Base-by-base conservation (phyloP, 371 early-diverging fungal genomes). In the Actinomortierella ambigua region DNA sequence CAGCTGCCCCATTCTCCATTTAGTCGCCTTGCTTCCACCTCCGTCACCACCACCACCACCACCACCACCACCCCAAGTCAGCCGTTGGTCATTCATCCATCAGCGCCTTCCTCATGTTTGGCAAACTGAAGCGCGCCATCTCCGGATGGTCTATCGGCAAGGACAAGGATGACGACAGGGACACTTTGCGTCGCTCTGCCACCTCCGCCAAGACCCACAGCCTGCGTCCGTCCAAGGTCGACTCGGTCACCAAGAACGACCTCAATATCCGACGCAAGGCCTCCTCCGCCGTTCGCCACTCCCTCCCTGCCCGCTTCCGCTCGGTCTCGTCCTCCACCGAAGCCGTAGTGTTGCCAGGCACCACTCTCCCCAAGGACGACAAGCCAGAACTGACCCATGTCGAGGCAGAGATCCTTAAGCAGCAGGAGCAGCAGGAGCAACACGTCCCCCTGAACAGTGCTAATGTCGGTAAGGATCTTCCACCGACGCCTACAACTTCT, bases 121-220 rank as follows among this genome's bases (percentile, higher is more conserved):
- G 62, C 67, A 73, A 73, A 59, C 63, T 71, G 54, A 73, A 73
- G 28, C 55, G 57, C 50, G 73, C 66, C 57, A 66, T 71, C 59
- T 59, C 63, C 13, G 63, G 61, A 51, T 73, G 73, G 73, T 15
- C 54, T 24, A 22, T 24, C 15, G 54, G 14, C 41, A 53, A 41
- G 22, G 53, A 29, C 51, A 51, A 51, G 28, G 46, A 46, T 15
- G 46, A 17, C 17, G 51, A 51, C 28, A 51, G 28, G 29, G 28
- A 27, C 28, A 28, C n/a, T 8, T 27, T 42, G 34, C 34, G 34
- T 34, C 34, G 34, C 34, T 34, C 34, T 4, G 34, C 34, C 34
- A 6, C 34, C 7, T 34, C 34, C 7, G 34, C 34, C 34, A 34
- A 34, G 11, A 34, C 34, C 34, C 34, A 34, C 4, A 34, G 34